A percentile compares a stretch with the other conserved stretches of the same genome.
Conservation (phyloP, 2,329 filamentous ascomycete genomes). For the Domatiomyces catenatus region DNA sequence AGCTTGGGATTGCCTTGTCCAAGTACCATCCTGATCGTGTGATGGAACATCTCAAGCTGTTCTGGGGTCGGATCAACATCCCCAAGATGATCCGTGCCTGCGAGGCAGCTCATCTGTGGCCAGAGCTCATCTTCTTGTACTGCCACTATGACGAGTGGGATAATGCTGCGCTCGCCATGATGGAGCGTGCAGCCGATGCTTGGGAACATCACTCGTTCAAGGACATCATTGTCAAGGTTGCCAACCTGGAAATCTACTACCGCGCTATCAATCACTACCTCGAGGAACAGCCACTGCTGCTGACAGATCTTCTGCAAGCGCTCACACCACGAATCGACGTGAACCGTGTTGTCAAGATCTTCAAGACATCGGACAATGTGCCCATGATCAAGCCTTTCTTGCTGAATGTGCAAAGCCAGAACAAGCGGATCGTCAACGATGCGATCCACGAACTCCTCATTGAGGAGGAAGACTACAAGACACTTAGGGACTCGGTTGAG, state of each 20-base stretch:
- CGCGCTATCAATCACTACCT: conserved; percentile 92
- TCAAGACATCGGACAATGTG: conserved; percentile 95
- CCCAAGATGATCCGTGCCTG: conserved; percentile 89
- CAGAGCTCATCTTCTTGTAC: conserved; percentile 94
- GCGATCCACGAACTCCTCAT: conserved; percentile 96
- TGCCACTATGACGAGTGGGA: conserved; percentile 98
- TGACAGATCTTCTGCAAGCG: conserved; percentile 88
- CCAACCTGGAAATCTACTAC: conserved; percentile 98
- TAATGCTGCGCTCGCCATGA: conserved; percentile 91
- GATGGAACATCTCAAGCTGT: conserved; percentile 97
- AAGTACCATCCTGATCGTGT: conserved; percentile 91
- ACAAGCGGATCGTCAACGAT: conserved; percentile 96
- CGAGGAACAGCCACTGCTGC: conserved; percentile 83
- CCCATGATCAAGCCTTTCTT: conserved; percentile 98
- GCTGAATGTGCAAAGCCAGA: conserved; percentile 86
- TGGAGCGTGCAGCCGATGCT: conserved; percentile 90
- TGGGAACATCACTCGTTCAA: conserved; percentile 99
- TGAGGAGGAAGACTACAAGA: conserved; percentile 99
- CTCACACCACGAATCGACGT: conserved; percentile 91
- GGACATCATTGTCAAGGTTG: conserved; percentile 93
- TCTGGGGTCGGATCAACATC: conserved; percentile 96
- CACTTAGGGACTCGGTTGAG: conserved; percentile 87
- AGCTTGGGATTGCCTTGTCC: conserved; percentile 76
- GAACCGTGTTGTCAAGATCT: conserved; percentile 98
- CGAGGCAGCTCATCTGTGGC: conserved; percentile 92